Base-by-base conservation (phyloP, 306 rosid species). In the Cercis canadensis region DNA sequence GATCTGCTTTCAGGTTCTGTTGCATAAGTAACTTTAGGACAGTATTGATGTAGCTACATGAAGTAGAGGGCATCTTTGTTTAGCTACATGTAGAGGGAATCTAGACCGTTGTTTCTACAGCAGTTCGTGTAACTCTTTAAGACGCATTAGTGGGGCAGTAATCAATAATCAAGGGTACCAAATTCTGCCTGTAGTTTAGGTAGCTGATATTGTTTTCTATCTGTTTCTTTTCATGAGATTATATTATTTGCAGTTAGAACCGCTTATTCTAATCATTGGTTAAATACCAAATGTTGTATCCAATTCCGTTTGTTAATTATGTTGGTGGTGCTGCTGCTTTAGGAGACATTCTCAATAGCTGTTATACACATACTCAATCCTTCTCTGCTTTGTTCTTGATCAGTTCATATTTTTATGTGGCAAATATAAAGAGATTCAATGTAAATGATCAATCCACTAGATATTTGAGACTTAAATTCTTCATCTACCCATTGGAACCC, bases 171-270 rank as follows among this genome's bases (percentile, higher is more conserved):
- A 43, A 57, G 49, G 34, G 62, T 61, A 57, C 52, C 16, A 11
- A 31, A 54, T 57, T 1, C 29, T 24, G 24, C 68, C 65, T 69
- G 77, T 44, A 73, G 49, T 5, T 41, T 69, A 50, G 56, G 36
- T 33, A 41, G 24, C 45, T 58, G 65, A 47, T 60, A 37, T 68
- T 68, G 69, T 51, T 41, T 70, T 67, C 50, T 44, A 14, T 62
- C 19, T 40, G 53, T 66, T n/a, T 74, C 24, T 31, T 67, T 40
- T 17, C 12, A 29, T 58, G 65, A 21, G 57, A 36, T 57, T 64
- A 24, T 75, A 53, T 14, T 65, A 68, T 60, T 69, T 75, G 70
- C 55, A 11, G 74, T 32, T 70, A 75, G 78, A 75, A 69, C 71
- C 50, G 7, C 5, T 43, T 18, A 46, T 85, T 57, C 36, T 69